These are phyloP conservation scores for Cutaneotrichosporon cavernicola DNA, from an alignment of 1,284 basidiomycete genomes.

Conservation along the genomic window DNA sequence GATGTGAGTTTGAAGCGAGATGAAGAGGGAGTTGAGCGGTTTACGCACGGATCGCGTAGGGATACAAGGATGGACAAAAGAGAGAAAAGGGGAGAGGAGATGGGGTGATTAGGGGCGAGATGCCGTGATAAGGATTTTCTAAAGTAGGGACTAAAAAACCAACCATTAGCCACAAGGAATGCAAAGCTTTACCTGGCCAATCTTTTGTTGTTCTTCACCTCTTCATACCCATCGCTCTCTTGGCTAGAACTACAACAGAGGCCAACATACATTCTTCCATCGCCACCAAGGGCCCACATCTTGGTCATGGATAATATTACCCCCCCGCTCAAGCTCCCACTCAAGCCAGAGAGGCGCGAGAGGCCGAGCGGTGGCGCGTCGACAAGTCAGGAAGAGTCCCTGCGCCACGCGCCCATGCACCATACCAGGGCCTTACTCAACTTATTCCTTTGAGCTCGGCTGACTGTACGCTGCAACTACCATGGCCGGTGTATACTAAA, in stretches of 20 bases:
- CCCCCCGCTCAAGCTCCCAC: neutral
- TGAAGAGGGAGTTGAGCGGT: neutral
- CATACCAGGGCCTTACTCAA: neutral
- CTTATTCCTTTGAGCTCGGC: neutral
- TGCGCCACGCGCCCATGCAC: slow-evolving; percentile 2
- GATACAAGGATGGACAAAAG: neutral
- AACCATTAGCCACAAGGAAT: neutral
- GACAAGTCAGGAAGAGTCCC: neutral
- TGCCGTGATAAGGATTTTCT: neutral
- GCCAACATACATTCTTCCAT: too few relatives aligned
- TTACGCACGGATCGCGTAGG: neutral
- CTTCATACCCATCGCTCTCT: too few relatives aligned
- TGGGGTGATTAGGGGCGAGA: neutral
- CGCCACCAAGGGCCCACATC: too few relatives aligned
- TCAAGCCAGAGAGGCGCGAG: neutral
- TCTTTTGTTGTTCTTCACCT: too few relatives aligned
- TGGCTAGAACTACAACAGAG: too few relatives aligned
- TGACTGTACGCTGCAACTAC: neutral
- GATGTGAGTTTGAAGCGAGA: neutral
- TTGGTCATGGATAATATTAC: neutral
- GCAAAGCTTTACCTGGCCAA: too few relatives aligned
- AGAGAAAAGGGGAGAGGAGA: neutral
- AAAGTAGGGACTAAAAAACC: neutral
- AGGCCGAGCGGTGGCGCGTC: neutral
- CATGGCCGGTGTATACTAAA: neutral